Evolutionary conservation across 495 filamentous ascomycete species (phyloP).

Genomic region (Platismatia glauca): DNA sequence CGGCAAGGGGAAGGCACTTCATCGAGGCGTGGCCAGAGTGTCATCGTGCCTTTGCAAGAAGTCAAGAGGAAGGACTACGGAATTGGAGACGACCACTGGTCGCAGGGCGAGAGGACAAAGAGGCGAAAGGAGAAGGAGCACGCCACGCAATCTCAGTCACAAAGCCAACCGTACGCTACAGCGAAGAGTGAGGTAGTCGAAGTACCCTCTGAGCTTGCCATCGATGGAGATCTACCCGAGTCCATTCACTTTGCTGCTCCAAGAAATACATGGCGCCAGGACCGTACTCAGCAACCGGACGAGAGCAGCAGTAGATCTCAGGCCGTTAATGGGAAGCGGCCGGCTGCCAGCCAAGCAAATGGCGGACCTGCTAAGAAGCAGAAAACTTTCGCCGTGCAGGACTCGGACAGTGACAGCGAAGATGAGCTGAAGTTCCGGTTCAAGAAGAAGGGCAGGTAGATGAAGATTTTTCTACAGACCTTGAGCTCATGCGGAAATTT

Average conservation of each 20-base stretch:
- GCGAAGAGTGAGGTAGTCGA: constrained; percentile 24
- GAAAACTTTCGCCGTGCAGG: constrained; percentile 26
- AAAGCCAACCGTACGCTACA: constrained; percentile 24
- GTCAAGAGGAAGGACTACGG: constrained; percentile 71
- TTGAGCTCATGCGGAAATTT: not conserved
- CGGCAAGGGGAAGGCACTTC: constrained; percentile 47
- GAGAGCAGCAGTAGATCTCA: constrained; percentile 30
- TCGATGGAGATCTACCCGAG: constrained; percentile 24
- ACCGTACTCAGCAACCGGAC: constrained; percentile 29
- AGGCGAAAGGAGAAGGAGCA: constrained; percentile 28
- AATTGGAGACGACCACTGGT: constrained; percentile 78
- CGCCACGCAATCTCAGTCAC: constrained; percentile 25
- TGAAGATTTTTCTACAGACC: not conserved
- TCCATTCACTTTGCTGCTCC: constrained; percentile 23
- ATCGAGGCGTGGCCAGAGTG: constrained; percentile 41
- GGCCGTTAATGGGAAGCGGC: constrained; percentile 20
- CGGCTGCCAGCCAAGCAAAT: constrained; percentile 27
- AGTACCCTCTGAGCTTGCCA: constrained; percentile 23
- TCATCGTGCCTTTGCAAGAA: constrained; percentile 75
- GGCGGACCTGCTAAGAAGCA: constrained; percentile 39
- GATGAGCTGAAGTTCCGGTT: constrained; percentile 47
- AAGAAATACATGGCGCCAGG: constrained; percentile 29
- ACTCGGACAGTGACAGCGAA: constrained; percentile 39
- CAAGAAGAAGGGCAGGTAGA: constrained; percentile 15
- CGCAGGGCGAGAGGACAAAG: constrained; percentile 36